phyloP scores from a whole-genome alignment of 2,329 filamentous ascomycete species.

The Aspergillus brasiliensis region DNA sequence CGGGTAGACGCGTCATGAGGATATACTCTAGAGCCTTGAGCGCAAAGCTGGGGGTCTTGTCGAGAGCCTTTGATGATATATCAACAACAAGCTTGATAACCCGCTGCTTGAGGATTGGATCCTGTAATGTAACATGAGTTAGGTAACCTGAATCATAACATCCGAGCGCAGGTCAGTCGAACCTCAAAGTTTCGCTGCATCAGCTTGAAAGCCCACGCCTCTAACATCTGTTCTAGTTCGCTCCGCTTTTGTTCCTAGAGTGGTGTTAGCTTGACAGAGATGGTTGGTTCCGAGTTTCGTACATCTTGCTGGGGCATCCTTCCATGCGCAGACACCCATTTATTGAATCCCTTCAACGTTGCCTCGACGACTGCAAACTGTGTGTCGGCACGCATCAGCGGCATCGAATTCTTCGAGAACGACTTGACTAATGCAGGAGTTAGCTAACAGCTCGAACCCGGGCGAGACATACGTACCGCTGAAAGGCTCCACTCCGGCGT shows the following conservation, averaged over 20 bases:
- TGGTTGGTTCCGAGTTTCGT: conserved; percentile 16
- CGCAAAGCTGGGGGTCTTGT: conserved; percentile 77
- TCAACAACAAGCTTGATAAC: conserved; percentile 80
- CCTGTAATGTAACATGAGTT: conserved; percentile 45
- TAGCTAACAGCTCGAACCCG: not conserved
- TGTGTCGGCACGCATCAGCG: conserved; percentile 73
- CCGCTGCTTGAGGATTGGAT: conserved; percentile 80
- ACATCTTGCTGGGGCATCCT: conserved; percentile 54
- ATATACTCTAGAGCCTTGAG: conserved; percentile 90
- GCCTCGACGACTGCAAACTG: conserved; percentile 89
- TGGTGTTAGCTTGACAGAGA: conserved; percentile 9
- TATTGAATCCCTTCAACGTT: conserved; percentile 82
- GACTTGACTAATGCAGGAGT: conserved; percentile 31
- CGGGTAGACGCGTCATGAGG: conserved; percentile 75
- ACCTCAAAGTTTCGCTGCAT: conserved; percentile 46
- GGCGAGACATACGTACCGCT: conserved; percentile 53
- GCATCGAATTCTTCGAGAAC: conserved; percentile 45
- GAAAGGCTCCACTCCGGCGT: conserved; percentile 69
- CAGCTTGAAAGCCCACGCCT: conserved; percentile 44
- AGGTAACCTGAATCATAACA: not conserved
- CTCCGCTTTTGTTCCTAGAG: conserved; percentile 40
- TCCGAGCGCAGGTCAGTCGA: conserved; percentile 10
- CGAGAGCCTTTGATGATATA: conserved; percentile 78
- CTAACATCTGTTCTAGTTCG: conserved; percentile 42
- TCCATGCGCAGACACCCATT: conserved; percentile 66